Base-by-base conservation (phyloP, 2,329 filamentous ascomycete genomes). In the Ambrosiella cleistominuta region DNA sequence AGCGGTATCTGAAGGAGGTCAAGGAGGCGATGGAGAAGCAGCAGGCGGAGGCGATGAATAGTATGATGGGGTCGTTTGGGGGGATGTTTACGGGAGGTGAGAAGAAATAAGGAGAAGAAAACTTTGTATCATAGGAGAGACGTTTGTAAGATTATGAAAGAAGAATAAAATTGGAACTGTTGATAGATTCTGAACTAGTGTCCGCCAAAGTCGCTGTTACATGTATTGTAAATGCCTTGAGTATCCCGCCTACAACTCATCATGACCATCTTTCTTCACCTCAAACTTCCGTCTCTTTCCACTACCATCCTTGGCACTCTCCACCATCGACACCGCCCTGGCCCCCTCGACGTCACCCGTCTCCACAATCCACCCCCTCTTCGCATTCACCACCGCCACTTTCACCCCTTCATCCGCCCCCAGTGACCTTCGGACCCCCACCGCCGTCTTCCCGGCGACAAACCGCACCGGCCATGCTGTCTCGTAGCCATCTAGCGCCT, bases 1-100 rank as follows among this genome's bases (percentile, higher is more conserved):
- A 91, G 69, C 88, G 91, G 73, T 96, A 90, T 88, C 76, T 98
- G 64, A 90, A 90, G 75, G 91, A 97, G 70, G 90, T 95, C 76
- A 86, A 86, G 49, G 83, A 83, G 54, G 80, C 87, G 68, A 85
- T 90, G 74, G 91, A 96, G 75, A 90, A 88, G 75, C 77, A 83
- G 62, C 86, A 90, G 70, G 86, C 95, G 66, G 89, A 95, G 71
- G 85, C 85, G 65, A 90, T 95, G 84, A 86, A 85, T 72, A 88
- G 80, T 67, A 95, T 95, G 88, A 93, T 91, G 79, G 80, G 78
- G 60, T 84, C 83, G 36, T 82, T 93, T 65, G 75, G 77, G 42
- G 75, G 80, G 57, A 79, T 74, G 74, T 79, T 80, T 64, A 60
- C 66, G 15, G 78, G 74, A 40, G 55, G 56, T 9, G 42, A 57